A percentile compares a stretch with the other conserved stretches of the same genome.
These are phyloP conservation scores for Cutaneotrichosporon sp. DNA, from an alignment of 1,284 basidiomycete species.

Conservation along the genomic window DNA sequence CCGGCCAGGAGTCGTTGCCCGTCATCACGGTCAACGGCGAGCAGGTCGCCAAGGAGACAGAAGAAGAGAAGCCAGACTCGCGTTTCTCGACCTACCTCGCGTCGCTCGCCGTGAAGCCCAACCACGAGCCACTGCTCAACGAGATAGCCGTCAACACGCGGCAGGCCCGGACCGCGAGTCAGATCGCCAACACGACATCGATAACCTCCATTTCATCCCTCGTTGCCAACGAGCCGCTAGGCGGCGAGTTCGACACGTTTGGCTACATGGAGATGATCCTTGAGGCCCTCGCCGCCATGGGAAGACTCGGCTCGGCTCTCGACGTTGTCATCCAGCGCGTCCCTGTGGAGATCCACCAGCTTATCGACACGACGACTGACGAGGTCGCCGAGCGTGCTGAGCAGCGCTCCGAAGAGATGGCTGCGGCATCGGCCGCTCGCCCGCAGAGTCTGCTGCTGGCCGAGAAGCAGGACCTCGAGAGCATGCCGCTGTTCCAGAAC, in stretches of 20 bases:
- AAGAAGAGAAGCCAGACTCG: conserved; percentile 15
- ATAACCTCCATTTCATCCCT: conserved; percentile 59
- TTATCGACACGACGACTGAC: conserved; percentile 24
- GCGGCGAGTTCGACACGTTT: conserved; percentile 62
- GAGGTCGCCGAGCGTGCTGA: conserved; percentile 58
- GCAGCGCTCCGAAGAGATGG: conserved; percentile 33
- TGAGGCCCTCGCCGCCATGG: conserved; percentile 87
- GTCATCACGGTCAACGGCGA: conserved; percentile 25
- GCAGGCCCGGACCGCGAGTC: neutral
- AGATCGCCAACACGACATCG: conserved; percentile 13
- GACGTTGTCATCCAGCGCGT: conserved; percentile 84
- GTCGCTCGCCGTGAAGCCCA: conserved; percentile 68
- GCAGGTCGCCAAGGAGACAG: conserved; percentile 9
- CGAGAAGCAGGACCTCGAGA: conserved; percentile 20
- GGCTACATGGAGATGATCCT: conserved; percentile 90
- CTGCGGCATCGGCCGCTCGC: conserved; percentile 13
- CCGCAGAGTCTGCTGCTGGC: conserved; percentile 26
- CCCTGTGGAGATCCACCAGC: conserved; percentile 70
- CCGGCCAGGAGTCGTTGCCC: conserved; percentile 64
- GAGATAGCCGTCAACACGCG: conserved; percentile 15
- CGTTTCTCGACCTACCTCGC: conserved; percentile 65
- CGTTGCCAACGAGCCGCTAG: neutral
- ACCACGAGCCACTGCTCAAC: conserved; percentile 66
- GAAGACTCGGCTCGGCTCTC: conserved; percentile 80
- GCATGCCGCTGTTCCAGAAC: conserved; percentile 26